Conservation (phyloP, 2,329 filamentous ascomycete species). For the Phyllosticta paracitricarpa region DNA sequence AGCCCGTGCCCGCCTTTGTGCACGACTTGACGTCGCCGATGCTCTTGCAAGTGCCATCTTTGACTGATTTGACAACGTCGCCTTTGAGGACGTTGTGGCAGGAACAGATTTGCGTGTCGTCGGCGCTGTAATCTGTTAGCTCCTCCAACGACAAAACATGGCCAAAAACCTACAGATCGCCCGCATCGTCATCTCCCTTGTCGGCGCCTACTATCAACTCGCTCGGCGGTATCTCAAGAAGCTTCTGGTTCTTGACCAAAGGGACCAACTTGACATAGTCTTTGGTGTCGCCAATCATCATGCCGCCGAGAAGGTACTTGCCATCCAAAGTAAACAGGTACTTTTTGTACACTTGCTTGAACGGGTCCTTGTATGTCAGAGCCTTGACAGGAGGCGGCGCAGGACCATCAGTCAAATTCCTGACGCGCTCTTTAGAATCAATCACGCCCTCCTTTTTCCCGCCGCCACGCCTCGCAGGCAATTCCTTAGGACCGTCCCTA, state of each 20-base stretch:
- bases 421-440: constrained; percentile 34
- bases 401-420: constrained; percentile 45
- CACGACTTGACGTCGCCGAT: constrained; percentile 77
- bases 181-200: constrained; percentile 57
- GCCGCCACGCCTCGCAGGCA: constrained; percentile 50
- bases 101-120: constrained; percentile 83
- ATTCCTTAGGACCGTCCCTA: constrained; percentile 64
- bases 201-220: constrained; percentile 74
- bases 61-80: constrained; percentile 61
- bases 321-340: constrained; percentile 85
- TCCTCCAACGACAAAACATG: not conserved
- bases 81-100: constrained; percentile 90
- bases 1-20: constrained; percentile 86
- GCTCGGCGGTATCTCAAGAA: constrained; percentile 65
- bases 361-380: constrained; percentile 80
- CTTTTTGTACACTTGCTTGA: constrained; percentile 84
- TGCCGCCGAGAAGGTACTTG: constrained; percentile 83
- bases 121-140: constrained; percentile 38
- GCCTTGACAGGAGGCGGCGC: constrained; percentile 61
- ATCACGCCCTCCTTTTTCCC: constrained; percentile 34
- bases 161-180: constrained; percentile 50
- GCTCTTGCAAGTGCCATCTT: constrained; percentile 70
- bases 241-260: constrained; percentile 75
- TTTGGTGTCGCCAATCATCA: constrained; percentile 91
- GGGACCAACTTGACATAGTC: constrained; percentile 86